A percentile compares a stretch with the other conserved stretches of the same genome.
phyloP scores from a whole-genome alignment of 1,139 yeast species.

The Tardiomyces blankii region DNA sequence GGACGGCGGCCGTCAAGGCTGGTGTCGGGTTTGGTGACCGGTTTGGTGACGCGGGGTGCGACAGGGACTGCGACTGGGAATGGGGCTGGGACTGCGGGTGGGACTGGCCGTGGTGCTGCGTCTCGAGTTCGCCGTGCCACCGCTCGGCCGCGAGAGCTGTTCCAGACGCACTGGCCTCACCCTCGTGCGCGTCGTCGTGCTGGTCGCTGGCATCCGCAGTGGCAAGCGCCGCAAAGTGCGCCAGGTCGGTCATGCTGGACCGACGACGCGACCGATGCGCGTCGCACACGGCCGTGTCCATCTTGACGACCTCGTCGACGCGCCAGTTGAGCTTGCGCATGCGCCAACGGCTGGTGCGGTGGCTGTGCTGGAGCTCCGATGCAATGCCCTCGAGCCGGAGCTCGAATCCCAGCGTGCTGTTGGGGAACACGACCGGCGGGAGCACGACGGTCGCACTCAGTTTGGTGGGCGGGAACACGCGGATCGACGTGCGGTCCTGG shows the following conservation, averaged over 20 bases:
- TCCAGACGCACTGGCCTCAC: no score
- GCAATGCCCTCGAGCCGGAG: conserved; percentile 72
- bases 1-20: background rate
- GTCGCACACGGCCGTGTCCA: conserved; percentile 16
- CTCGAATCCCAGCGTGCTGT: conserved; percentile 74
- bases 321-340: conserved; percentile 86
- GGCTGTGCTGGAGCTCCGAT: conserved; percentile 23
- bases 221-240: background rate
- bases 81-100: background rate
- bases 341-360: conserved; percentile 64
- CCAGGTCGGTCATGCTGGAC: background rate
- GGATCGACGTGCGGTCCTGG: conserved; percentile 72
- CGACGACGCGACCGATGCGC: background rate
- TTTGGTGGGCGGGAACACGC: conserved; percentile 94
- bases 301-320: conserved; percentile 68
- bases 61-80: background rate
- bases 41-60: background rate
- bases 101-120: background rate
- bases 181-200: no score
- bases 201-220: background rate
- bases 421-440: conserved; percentile 85
- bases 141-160: no score
- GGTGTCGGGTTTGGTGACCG: background rate
- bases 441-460: conserved; percentile 76
- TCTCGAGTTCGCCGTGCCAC: background rate